Evolutionary conservation across 805 yeast species (phyloP).

Genomic region (Novakomyces olei): DNA sequence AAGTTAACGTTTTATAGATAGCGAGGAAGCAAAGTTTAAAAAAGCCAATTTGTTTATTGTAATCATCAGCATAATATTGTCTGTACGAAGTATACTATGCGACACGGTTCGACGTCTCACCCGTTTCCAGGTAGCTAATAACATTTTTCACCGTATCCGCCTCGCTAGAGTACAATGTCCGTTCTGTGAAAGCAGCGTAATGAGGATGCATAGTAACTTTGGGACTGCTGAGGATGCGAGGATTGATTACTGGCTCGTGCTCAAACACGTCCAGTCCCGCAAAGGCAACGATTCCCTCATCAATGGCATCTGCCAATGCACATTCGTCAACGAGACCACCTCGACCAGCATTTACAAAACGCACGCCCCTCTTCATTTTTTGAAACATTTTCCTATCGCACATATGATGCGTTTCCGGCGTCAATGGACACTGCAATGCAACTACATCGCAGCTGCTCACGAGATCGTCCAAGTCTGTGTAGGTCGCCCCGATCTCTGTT

Average conservation of each 20-base stretch:
- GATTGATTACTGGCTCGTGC: slow-evolving; percentile 32
- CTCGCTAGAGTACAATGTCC: too few relatives aligned
- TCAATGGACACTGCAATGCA: slow-evolving; percentile 30
- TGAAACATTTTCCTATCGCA: slow-evolving; percentile 23
- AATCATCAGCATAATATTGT: too few relatives aligned
- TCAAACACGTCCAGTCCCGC: slow-evolving; percentile 44
- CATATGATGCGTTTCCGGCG: slow-evolving; percentile 28
- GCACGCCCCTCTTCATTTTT: slow-evolving; percentile 32
- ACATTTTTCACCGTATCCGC: too few relatives aligned
- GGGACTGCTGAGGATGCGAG: too few relatives aligned
- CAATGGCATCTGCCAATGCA: slow-evolving; percentile 25
- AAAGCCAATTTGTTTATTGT: too few relatives aligned
- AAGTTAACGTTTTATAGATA: too few relatives aligned
- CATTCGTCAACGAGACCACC: slow-evolving; percentile 38
- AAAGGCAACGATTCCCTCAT: slow-evolving; percentile 27
- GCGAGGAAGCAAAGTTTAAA: too few relatives aligned
- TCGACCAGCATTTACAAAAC: slow-evolving; percentile 36
- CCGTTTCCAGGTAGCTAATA: too few relatives aligned
- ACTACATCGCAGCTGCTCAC: slow-evolving; percentile 27
- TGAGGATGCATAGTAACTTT: too few relatives aligned
- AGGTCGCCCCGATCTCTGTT: slow-evolving; percentile 12
- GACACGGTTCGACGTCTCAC: too few relatives aligned
- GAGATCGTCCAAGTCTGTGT: slow-evolving; percentile 27
- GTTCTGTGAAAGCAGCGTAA: too few relatives aligned
- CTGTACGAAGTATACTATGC: too few relatives aligned